Evolutionary conservation across 2,329 filamentous ascomycete genomes (phyloP), one percentile per base, ranked within the genome.

Genomic region (Cryphonectria radicalis): DNA sequence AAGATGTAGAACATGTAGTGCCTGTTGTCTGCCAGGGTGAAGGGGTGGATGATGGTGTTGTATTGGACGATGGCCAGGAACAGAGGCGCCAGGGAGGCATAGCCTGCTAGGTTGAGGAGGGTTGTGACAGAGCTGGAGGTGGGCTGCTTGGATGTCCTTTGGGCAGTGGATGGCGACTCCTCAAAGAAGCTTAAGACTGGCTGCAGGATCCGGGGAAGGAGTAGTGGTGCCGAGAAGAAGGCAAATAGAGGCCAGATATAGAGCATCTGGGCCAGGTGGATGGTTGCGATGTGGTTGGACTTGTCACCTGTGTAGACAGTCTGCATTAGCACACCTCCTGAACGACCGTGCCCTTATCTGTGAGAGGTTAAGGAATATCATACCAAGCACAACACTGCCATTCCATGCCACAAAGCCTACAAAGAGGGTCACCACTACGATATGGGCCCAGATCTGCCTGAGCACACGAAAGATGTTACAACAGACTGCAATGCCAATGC

Each of bases 1-100:
- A 99, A 99, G 72, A 97, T 85, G 82, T 99, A 99, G 81, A 99
- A 99, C 80, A 97, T 92, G 83, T 97, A 99, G 80, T 99, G 96
- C 2, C 96, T 87, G 80, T 99, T 99, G 81, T 99, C 96, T 46
- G 96, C 96, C 0, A 98, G 87, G 0, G 95, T 97, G 79, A 98
- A 99, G 0, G 96, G 95, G 78, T 99, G 96, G 60, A 98, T 89
- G 74, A 97, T 92, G 46, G 96, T 99, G 85, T 98, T 98, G 85
- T 88, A 92, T 73, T 89, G 88, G 35, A 98, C 90, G 28, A 90
- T 79, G 17, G 78, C 64, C 4, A 73, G 50, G 40, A 59, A 59
- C 2, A 63, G 40, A 1, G 67, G 55, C 22, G 46, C 46, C 25
- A 73, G 59, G 63, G 72, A 73, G 32, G 68, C 50, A 28, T 70